Conservation (phyloP, 345 rosid genomes). For the Adansonia digitata region DNA sequence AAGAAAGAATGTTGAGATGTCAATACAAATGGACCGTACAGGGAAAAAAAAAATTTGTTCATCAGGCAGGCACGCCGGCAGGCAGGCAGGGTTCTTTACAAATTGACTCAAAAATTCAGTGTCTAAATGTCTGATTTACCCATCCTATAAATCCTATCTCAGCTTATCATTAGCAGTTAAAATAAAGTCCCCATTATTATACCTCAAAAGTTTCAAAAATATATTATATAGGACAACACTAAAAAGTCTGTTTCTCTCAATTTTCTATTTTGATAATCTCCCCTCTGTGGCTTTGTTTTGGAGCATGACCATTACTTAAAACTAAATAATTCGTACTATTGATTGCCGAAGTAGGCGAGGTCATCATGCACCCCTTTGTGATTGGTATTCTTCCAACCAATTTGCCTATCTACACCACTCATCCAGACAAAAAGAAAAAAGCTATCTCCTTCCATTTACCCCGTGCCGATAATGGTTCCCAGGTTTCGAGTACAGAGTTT, state of each 20-base stretch:
- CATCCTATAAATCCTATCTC: neutral
- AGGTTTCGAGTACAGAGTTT: conserved; percentile 43
- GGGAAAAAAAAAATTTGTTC: neutral
- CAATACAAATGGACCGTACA: neutral
- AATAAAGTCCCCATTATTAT: conserved; percentile 11
- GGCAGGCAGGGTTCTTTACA: neutral
- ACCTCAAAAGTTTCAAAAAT: conserved; percentile 15
- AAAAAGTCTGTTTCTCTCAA: conserved; percentile 9
- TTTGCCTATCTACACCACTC: conserved; percentile 8
- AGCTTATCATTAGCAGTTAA: neutral
- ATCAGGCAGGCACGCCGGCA: no score
- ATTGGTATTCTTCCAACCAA: neutral
- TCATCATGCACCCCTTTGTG: neutral
- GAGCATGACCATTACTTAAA: neutral
- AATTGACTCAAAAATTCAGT: neutral
- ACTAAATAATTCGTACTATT: conserved; percentile 3
- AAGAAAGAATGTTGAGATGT: neutral
- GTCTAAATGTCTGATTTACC: neutral
- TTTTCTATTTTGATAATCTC: neutral
- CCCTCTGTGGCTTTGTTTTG: neutral
- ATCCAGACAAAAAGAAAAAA: conserved; percentile 1
- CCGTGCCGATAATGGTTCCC: conserved; percentile 60
- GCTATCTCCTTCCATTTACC: conserved; percentile 56
- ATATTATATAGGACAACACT: neutral
- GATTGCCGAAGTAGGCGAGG: neutral